These are phyloP conservation scores for Elaeis guineensis DNA, from an alignment of 176 grass and related monocot genomes.

Conservation along the genomic window DNA sequence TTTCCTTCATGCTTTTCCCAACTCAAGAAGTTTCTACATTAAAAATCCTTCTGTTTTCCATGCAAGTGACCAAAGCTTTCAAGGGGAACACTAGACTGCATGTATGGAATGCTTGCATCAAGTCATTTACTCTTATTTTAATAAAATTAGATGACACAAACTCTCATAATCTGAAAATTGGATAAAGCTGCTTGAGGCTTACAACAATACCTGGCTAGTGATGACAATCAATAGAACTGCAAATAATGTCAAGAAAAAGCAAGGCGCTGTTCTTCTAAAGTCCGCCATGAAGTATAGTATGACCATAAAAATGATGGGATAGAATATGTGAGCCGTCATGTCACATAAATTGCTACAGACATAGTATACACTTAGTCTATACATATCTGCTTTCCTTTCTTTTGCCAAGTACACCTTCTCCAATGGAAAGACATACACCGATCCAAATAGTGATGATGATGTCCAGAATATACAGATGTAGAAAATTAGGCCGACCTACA, in stretches of 20 bases:
- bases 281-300: slow-evolving; percentile 83
- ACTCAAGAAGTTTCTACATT: too few species aligned
- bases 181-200: too few species aligned
- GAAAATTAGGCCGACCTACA: slow-evolving; percentile 71
- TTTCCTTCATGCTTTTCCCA: too few species aligned
- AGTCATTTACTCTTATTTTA: too few species aligned
- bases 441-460: slow-evolving; percentile 81
- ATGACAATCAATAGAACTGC: slow-evolving; percentile 71
- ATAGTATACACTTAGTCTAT: slow-evolving; percentile 69
- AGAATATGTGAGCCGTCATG: slow-evolving; percentile 55
- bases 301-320: slow-evolving; percentile 63
- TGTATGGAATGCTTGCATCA: too few species aligned
- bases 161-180: too few species aligned
- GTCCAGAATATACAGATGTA: slow-evolving; percentile 99
- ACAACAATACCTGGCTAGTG: slow-evolving; percentile 53
- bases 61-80: too few species aligned
- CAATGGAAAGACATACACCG: slow-evolving; percentile 86
- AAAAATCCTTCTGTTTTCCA: too few species aligned
- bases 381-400: slow-evolving; percentile 91
- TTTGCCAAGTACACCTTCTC: slow-evolving; percentile 89
- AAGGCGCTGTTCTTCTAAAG: slow-evolving; percentile 44
- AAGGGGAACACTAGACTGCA: too few species aligned
- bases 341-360: slow-evolving; percentile 82
- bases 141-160: too few species aligned
- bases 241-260: slow-evolving; percentile 68